Conservation (phyloP, 2,329 filamentous ascomycete genomes). For the Pseudocercospora vitis region DNA sequence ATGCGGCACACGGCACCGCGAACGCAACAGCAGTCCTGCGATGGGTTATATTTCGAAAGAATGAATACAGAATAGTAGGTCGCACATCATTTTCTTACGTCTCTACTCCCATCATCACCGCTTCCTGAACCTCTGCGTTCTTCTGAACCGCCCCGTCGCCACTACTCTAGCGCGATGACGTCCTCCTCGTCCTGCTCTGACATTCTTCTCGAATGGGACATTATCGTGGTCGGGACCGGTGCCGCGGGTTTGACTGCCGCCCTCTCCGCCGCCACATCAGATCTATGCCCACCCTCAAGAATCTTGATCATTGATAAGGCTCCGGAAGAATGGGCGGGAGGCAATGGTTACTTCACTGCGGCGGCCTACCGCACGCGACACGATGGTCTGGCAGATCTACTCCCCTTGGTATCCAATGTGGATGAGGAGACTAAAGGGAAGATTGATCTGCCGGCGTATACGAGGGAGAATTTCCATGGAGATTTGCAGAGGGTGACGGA, state of each 20-base stretch:
- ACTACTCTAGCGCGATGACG: neutral
- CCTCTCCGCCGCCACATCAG: slow-evolving; percentile 50
- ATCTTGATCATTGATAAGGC: slow-evolving; percentile 63
- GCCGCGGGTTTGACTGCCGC: slow-evolving; percentile 66
- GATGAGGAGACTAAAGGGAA: slow-evolving; percentile 45
- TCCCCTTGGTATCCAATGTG: slow-evolving; percentile 64
- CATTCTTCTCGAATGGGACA: slow-evolving; percentile 31
- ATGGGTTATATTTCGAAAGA: no score
- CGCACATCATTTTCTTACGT: no score
- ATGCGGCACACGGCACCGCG: no score
- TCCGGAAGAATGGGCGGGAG: slow-evolving; percentile 59
- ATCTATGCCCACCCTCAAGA: slow-evolving; percentile 37
- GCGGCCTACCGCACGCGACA: slow-evolving; percentile 62
- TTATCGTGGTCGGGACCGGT: slow-evolving; percentile 61
- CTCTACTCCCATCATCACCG: no score
- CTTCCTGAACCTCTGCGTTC: no score
- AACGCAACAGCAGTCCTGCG: no score
- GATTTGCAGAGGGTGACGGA: slow-evolving; percentile 60
- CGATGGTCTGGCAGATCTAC: slow-evolving; percentile 55
- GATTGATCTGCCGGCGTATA: slow-evolving; percentile 62
- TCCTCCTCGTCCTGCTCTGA: neutral
- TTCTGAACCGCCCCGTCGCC: neutral
- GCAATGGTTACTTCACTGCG: slow-evolving; percentile 66
- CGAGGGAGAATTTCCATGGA: slow-evolving; percentile 52
- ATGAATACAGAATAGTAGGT: no score